Conservation (phyloP, 1,284 basidiomycete genomes). For the Rhodofomes roseus region DNA sequence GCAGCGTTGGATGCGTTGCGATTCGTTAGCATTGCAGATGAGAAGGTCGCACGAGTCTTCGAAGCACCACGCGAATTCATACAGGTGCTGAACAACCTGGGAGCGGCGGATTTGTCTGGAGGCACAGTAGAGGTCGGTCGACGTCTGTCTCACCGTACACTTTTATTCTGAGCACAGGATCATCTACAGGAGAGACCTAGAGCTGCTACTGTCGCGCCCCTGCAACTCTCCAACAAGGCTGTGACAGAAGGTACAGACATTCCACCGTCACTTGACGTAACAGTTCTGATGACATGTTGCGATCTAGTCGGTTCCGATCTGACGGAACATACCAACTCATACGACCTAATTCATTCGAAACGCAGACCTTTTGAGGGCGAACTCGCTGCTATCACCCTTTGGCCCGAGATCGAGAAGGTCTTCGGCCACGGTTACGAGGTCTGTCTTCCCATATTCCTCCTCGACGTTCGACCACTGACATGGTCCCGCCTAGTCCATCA, state of each 20-base stretch:
- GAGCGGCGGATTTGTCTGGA: slow-evolving; percentile 43
- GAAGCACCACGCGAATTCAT: slow-evolving; percentile 84
- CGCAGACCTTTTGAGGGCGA: slow-evolving; percentile 80
- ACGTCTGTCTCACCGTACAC: not conserved
- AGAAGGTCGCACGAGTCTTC: slow-evolving; percentile 90
- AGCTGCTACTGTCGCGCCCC: slow-evolving; percentile 72
- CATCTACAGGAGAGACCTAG: slow-evolving; percentile 42
- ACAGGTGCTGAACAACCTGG: slow-evolving; percentile 48
- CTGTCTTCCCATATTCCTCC: not conserved
- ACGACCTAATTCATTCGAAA: slow-evolving; percentile 17
- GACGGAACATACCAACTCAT: slow-evolving; percentile 10
- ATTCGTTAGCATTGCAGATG: slow-evolving; percentile 87
- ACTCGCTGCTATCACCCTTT: slow-evolving; percentile 83
- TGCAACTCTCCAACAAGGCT: slow-evolving; percentile 73
- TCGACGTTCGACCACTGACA: slow-evolving; percentile 14
- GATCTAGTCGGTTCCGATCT: slow-evolving; percentile 10
- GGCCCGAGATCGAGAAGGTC: slow-evolving; percentile 97
- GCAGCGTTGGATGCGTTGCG: slow-evolving; percentile 73
- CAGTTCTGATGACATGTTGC: not conserved
- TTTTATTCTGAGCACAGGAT: not conserved
- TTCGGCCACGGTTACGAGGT: slow-evolving; percentile 99
- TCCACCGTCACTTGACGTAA: not conserved
- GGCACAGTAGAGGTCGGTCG: slow-evolving; percentile 36
- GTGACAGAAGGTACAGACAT: slow-evolving; percentile 48
- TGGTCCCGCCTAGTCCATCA: slow-evolving; percentile 56